Evolutionary conservation across 2,329 filamentous ascomycete genomes (phyloP).

Genomic region (Thelonectria blattea): DNA sequence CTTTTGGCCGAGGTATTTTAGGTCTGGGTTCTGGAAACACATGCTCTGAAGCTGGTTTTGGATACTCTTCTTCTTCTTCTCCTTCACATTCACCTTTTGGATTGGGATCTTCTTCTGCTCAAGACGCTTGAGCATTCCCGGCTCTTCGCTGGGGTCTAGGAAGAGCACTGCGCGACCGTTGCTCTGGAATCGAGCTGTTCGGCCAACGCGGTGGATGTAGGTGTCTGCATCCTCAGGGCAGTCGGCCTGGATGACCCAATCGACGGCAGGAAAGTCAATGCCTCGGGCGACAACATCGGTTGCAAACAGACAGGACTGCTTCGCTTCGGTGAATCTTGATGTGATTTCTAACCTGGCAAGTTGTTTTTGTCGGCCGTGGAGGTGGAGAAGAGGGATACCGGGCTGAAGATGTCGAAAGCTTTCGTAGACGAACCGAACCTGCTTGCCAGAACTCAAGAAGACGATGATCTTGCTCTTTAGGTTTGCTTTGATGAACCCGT

Average conservation of each 20-base stretch:
- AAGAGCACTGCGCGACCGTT: slow-evolving; percentile 89
- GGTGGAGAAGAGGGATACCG: slow-evolving; percentile 88
- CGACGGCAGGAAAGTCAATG: slow-evolving; percentile 93
- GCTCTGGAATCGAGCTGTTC: slow-evolving; percentile 91
- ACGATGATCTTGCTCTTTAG: slow-evolving; percentile 95
- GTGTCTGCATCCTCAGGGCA: slow-evolving; percentile 96
- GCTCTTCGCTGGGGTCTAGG: slow-evolving; percentile 88
- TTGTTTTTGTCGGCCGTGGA: slow-evolving; percentile 95
- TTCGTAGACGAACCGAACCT: slow-evolving; percentile 95
- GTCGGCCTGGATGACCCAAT: slow-evolving; percentile 99
- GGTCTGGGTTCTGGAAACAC: slow-evolving; percentile 91
- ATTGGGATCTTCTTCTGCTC: slow-evolving; percentile 91
- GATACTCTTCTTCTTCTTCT: slow-evolving; percentile 89
- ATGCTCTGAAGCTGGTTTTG: slow-evolving; percentile 87
- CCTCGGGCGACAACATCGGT: slow-evolving; percentile 95
- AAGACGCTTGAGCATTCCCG: slow-evolving; percentile 85
- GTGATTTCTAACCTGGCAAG: slow-evolving; percentile 87
- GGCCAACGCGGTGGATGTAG: slow-evolving; percentile 94
- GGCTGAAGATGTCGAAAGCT: slow-evolving; percentile 91
- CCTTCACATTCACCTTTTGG: slow-evolving; percentile 81
- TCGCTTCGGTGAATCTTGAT: slow-evolving; percentile 77
- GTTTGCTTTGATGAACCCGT: slow-evolving; percentile 89
- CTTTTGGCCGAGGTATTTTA: slow-evolving; percentile 96
- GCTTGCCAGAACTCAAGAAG: slow-evolving; percentile 93
- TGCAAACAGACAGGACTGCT: slow-evolving; percentile 87